Conservation (phyloP, 148 eudicot species). For the Rhododendron mucronatum region DNA sequence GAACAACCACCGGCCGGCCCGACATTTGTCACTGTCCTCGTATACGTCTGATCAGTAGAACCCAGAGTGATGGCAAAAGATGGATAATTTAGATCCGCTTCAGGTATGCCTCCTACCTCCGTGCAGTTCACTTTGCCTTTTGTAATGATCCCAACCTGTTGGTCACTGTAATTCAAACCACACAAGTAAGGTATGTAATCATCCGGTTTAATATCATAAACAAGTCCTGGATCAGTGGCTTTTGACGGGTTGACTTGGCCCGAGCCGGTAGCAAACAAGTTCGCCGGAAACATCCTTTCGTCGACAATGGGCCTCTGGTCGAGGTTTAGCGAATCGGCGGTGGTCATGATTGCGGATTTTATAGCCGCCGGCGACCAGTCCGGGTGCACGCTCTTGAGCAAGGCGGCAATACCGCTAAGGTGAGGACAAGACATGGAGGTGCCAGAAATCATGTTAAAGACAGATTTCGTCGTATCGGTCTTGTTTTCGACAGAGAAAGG, state of each 20-base stretch:
- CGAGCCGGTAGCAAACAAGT: not conserved
- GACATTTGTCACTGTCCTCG: constrained; percentile 33
- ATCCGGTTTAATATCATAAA: constrained; percentile 20
- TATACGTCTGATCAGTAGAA: constrained; percentile 2
- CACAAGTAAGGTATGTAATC: constrained; percentile 29
- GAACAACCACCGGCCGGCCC: constrained; percentile 6
- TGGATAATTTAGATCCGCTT: constrained; percentile 30
- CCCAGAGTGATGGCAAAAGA: constrained; percentile 16
- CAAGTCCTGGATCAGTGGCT: constrained; percentile 24
- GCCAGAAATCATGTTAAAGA: constrained; percentile 37
- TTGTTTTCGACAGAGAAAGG: constrained; percentile 1
- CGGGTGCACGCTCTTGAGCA: constrained; percentile 38
- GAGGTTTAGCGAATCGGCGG: constrained; percentile 13
- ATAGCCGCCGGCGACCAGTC: constrained; percentile 41
- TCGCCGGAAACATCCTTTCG: not conserved
- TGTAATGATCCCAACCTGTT: constrained; percentile 11
- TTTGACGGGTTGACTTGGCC: constrained; percentile 10
- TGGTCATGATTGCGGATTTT: constrained; percentile 44
- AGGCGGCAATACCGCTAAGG: constrained; percentile 33
- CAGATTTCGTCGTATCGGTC: constrained; percentile 6
- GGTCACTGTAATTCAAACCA: constrained; percentile 16
- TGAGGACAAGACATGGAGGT: constrained; percentile 51
- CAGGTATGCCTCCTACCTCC: not conserved
- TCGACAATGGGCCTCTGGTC: not conserved
- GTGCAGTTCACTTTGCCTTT: constrained; percentile 11